Conservation (phyloP, 805 yeast genomes). For the Pachysolen tannophilus region DNA sequence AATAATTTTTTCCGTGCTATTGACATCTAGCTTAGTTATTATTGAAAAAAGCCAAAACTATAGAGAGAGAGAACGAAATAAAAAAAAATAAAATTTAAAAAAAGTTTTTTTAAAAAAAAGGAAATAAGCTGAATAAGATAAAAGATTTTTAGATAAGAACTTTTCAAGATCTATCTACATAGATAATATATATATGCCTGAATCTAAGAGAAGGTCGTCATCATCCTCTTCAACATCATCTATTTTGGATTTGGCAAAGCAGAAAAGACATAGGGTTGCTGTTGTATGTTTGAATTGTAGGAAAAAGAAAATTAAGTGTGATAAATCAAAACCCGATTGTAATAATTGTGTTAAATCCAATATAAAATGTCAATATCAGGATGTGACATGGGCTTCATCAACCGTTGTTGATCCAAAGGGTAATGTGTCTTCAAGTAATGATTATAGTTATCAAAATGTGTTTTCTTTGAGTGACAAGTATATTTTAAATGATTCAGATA, state of each 20-base stretch:
- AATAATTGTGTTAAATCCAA: constrained; percentile 6
- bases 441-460: constrained; percentile 4
- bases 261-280: constrained; percentile 33
- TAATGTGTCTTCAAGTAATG: constrained; percentile 2
- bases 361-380: constrained; percentile 5
- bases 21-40: too few relatives aligned
- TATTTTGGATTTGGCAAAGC: too few relatives aligned
- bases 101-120: background rate
- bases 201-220: too few relatives aligned
- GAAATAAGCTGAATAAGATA: too few relatives aligned
- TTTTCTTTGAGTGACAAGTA: background rate
- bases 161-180: too few relatives aligned
- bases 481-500: background rate
- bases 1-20: too few relatives aligned
- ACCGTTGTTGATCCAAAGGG: constrained; percentile 7
- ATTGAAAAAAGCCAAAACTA: background rate
- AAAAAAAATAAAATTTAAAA: background rate
- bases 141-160: too few relatives aligned
- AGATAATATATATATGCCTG: too few relatives aligned
- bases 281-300: constrained; percentile 39
- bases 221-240: too few relatives aligned
- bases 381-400: constrained; percentile 8
- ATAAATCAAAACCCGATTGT: constrained; percentile 31
- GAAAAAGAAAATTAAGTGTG: constrained; percentile 38
- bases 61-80: background rate